Conservation (phyloP, 1,284 basidiomycete species). For the Ceratobasidium sp. region DNA sequence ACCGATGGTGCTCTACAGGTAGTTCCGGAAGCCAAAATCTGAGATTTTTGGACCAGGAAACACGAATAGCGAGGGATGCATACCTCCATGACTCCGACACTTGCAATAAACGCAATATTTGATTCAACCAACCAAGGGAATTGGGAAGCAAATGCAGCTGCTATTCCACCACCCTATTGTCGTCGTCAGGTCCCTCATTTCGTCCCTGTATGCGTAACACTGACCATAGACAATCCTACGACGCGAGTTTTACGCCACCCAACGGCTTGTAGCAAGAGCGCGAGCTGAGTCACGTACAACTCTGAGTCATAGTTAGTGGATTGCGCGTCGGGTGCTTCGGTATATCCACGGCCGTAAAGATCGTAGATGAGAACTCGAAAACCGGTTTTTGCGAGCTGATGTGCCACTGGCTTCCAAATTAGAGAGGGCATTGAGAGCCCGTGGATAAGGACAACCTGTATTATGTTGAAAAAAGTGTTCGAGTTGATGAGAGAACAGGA, state of each 20-base stretch:
- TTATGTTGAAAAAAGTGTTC: not conserved
- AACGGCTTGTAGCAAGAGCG: slow-evolving; percentile 80
- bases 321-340: slow-evolving; percentile 69
- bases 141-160: slow-evolving; percentile 73
- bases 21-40: not conserved
- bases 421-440: slow-evolving; percentile 81
- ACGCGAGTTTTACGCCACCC: slow-evolving; percentile 75
- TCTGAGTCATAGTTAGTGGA: slow-evolving; percentile 71
- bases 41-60: not conserved
- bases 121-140: slow-evolving; percentile 77
- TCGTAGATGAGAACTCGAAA: slow-evolving; percentile 82
- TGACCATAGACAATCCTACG: slow-evolving; percentile 80
- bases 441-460: slow-evolving; percentile 78
- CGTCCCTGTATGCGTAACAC: not conserved
- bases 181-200: slow-evolving; percentile 15
- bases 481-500: slow-evolving; percentile 24
- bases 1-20: slow-evolving; percentile 16
- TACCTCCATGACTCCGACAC: slow-evolving; percentile 76
- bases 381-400: slow-evolving; percentile 70
- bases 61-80: not conserved
- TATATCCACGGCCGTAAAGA: slow-evolving; percentile 83
- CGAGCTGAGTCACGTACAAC: slow-evolving; percentile 81
- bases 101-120: slow-evolving; percentile 74
- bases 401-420: slow-evolving; percentile 79
- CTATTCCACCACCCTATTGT: slow-evolving; percentile 76